Evolutionary conservation across 345 rosid genomes (phyloP), one percentile per base, ranked within the genome.

Genomic region (Salix koriyanagi): DNA sequence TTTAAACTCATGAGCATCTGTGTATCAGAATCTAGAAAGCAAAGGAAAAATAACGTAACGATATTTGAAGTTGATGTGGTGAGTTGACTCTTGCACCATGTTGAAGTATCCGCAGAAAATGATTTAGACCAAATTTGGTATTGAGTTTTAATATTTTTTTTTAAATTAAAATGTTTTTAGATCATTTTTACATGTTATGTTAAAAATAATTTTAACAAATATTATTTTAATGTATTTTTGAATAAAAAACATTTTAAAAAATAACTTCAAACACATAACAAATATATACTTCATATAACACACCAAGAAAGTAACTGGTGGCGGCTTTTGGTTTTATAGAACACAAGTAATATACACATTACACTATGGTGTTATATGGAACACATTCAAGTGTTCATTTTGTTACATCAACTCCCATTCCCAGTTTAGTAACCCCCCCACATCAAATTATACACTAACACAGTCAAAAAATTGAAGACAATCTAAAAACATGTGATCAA

Each of bases 401-500:
- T 7, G 34, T 52, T 65, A 30, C 68, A 65, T 18, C 4, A 30
- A 30, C 68, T 65, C 39, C 1, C 19, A 32, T 2, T 30, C 39
- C 39, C 68, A 65, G 39, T n/a, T 56, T 41, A 21, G 4, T 41
- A 23, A 12, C 71, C 12, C 1, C 34, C 48, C 69, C 69, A 34
- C 69, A 7, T 3, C 6, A 14, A 4, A 30, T 26, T 65, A 18
- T 13, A 71, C 75, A 50, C 46, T 5, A 25, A 11, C 26, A 18
- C 3, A 4, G n/a, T 1, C 7, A 19, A 56, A 56, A 34, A 34
- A 42, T 14, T 5, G 30, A 41, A 44, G 64, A 65, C 0, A 1
- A 3, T 2, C 12, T 56, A 1, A 56, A 23, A 72, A 37, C 15
- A 21, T 3, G 36, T n/a, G 3, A 42, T 76, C 75, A 91, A 64